phyloP scores from a whole-genome alignment of 441 rosid species.

The Daphne laureola region DNA sequence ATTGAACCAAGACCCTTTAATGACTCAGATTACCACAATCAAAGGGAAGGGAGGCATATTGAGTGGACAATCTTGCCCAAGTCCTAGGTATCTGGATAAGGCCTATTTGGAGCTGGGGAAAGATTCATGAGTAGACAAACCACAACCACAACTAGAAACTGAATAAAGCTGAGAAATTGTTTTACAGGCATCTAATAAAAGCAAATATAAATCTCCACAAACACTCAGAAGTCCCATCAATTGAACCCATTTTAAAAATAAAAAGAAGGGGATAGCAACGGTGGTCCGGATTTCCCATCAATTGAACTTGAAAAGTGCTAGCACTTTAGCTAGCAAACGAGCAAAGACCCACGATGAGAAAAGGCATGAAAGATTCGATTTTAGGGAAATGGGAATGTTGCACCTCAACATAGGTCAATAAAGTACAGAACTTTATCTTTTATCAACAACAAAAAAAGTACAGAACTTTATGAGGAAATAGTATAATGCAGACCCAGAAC shows the following conservation, averaged over 20 bases:
- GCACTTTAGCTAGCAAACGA: no score
- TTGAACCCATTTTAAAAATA: neutral
- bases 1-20: neutral
- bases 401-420: no score
- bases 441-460: no score
- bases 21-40: slow-evolving; percentile 17
- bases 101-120: no score
- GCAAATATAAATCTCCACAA: neutral
- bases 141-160: slow-evolving; percentile 19
- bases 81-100: slow-evolving; percentile 8
- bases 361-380: no score
- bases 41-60: slow-evolving; percentile 14
- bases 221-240: slow-evolving; percentile 1
- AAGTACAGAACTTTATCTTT: no score
- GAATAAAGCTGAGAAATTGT: neutral
- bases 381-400: no score
- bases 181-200: slow-evolving; percentile 6
- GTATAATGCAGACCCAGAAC: no score
- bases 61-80: slow-evolving; percentile 16
- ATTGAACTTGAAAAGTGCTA: neutral
- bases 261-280: neutral
- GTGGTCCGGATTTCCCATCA: no score
- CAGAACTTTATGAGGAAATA: no score
- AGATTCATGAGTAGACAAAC: slow-evolving; percentile 18
- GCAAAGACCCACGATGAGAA: no score